A percentile compares a stretch with the other conserved stretches of the same genome.
These are phyloP conservation scores for Xylaria flabelliformis DNA, from an alignment of 495 filamentous ascomycete genomes.

Conservation along the genomic window DNA sequence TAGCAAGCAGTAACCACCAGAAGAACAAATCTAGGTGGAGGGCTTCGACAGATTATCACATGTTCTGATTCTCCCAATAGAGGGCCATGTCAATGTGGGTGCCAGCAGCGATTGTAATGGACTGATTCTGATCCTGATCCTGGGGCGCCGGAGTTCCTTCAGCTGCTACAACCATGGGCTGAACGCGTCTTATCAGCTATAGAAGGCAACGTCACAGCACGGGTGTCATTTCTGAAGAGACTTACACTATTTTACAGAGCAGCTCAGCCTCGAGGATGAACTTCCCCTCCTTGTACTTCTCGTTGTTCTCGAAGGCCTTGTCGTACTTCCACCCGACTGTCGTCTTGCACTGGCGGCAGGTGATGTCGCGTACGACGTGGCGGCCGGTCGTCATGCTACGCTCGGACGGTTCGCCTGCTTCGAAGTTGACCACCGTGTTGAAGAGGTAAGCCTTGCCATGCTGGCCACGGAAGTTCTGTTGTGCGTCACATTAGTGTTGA, in stretches of 20 bases:
- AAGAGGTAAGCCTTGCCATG: constrained; percentile 99
- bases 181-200: constrained; percentile 16
- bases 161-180: background rate
- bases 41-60: background rate
- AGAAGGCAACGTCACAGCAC: background rate
- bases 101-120: background rate
- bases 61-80: background rate
- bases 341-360: constrained; percentile 85
- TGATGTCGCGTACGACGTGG: constrained; percentile 92
- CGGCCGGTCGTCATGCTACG: constrained; percentile 98
- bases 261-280: constrained; percentile 96
- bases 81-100: background rate
- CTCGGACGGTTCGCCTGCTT: constrained; percentile 78
- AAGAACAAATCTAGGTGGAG: background rate
- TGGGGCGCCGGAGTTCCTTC: background rate
- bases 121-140: background rate
- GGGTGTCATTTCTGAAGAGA: background rate
- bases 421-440: constrained; percentile 90
- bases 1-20: background rate
- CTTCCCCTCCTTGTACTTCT: constrained; percentile 99
- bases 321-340: constrained; percentile 99
- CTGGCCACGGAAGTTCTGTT: constrained; percentile 95
- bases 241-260: constrained; percentile 68
- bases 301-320: constrained; percentile 85
- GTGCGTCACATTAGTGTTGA: background rate